Base-by-base conservation (phyloP, 2,329 filamentous ascomycete species). In the Hypoxylon sp. region DNA sequence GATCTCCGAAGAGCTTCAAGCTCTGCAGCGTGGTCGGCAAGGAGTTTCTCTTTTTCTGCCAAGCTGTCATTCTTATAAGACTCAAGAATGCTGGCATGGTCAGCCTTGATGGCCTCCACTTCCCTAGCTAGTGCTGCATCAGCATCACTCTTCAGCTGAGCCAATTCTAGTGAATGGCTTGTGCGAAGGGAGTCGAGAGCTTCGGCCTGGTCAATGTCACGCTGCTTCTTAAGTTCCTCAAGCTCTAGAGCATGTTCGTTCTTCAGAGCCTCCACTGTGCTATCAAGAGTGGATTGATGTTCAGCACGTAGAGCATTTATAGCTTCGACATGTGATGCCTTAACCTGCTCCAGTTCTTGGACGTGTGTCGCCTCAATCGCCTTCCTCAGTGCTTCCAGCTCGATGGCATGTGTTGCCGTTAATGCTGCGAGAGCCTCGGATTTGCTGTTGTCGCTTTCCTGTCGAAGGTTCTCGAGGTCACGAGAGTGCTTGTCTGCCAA, bases 1-100 rank as follows among this genome's bases (percentile, higher is more conserved):
- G 72, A 74, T 33, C 73, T 64, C 31, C 72, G 68, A 61, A 79
- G 75, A 66, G 76, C 73, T 35, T 78, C 76, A 5, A 79, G 74
- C 54, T 77, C 78, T 30, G 70, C 65, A 46, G 75, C 73, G 66
- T 79, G 77, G 30, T 48, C 67, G 6, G 68, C 72, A 8, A 76
- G 46, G 5, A 78, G 72, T n/a, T 51, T 64, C 44, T 78, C 73
- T 27, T 69, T 76, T 60, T 78, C 77, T 22, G 70, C 68, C 27
- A 69, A 61, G 50, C 56, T 68, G 17, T 76, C 73, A 20, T 65
- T 66, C 22, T 71, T 54, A 40, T 75, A 69, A 1, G 72, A 71
- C 40, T 76, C 71, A n/a, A 78, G 72, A 17, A 68, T 59, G 10
- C 44, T 56, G 13, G 65, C 66, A 51, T 77, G 75, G 6, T 73